These are phyloP conservation scores for Globisporangium iwayamae DNA, from an alignment of 352 stramenopile species.

Conservation along the genomic window DNA sequence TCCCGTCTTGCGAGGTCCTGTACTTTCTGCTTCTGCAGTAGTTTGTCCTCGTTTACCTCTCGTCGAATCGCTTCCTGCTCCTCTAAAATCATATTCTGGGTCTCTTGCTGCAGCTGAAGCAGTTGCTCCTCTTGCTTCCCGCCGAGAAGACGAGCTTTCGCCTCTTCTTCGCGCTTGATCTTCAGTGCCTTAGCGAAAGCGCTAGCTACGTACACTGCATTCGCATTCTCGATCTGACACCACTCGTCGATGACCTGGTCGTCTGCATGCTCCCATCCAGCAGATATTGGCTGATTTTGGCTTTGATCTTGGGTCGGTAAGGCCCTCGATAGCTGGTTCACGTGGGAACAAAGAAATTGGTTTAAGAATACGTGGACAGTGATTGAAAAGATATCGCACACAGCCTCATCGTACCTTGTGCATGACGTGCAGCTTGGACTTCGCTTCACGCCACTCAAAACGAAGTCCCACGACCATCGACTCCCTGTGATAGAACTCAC, in stretches of 20 bases:
- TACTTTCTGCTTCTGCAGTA: conserved; percentile 29
- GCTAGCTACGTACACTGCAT: conserved; percentile 49
- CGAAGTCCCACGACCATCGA: conserved; percentile 48
- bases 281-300: neutral
- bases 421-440: conserved; percentile 51
- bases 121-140: conserved; percentile 34
- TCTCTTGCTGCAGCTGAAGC: conserved; percentile 41
- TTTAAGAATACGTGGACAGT: neutral
- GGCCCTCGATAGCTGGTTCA: neutral
- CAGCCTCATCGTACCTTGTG: conserved; percentile 48
- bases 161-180: conserved; percentile 31
- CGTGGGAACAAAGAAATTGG: neutral
- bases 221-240: conserved; percentile 37
- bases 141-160: conserved; percentile 29
- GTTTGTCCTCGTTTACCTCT: conserved; percentile 36
- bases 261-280: neutral
- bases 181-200: conserved; percentile 34
- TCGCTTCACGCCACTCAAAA: conserved; percentile 67
- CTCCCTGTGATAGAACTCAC: conserved; percentile 26
- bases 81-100: conserved; percentile 29
- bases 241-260: conserved; percentile 21
- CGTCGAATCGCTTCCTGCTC: conserved; percentile 26
- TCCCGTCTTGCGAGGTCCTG: conserved; percentile 34
- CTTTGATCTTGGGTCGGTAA: neutral
- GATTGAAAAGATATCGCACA: neutral